Conservation (phyloP, 1,284 basidiomycete genomes). For the Stereum hirsutum region DNA sequence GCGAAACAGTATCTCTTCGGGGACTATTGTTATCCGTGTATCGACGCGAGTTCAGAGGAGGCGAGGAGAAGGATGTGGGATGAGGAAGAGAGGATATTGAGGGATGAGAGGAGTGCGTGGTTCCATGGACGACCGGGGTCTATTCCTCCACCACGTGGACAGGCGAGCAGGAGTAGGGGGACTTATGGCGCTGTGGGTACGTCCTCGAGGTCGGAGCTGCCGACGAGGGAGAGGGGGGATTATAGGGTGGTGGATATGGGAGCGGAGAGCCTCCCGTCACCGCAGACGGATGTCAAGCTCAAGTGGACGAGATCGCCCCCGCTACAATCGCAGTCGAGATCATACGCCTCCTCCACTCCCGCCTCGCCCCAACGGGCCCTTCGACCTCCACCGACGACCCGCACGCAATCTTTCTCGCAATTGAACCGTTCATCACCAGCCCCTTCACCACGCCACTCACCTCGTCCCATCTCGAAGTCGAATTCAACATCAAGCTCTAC, state of each 20-base stretch:
- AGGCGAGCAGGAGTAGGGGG: conserved; percentile 28
- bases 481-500: conserved; percentile 1
- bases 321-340: conserved; percentile 6
- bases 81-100: conserved; percentile 61
- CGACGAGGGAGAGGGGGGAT: background rate
- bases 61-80: conserved; percentile 61
- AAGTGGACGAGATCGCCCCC: conserved; percentile 27
- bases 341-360: background rate
- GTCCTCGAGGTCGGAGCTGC: background rate
- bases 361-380: conserved; percentile 1
- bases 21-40: conserved; percentile 86
- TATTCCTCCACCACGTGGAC: no score
- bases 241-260: background rate
- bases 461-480: background rate
- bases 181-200: conserved; percentile 10
- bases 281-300: conserved; percentile 27
- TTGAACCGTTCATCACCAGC: no score
- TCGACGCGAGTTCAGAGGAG: conserved; percentile 75
- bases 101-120: conserved; percentile 62
- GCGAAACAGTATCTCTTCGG: conserved; percentile 78
- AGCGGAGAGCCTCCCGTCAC: background rate
- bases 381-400: conserved; percentile 6
- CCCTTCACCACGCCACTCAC: no score
- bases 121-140: conserved; percentile 42
- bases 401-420: no score